Evolutionary conservation across 2,329 filamentous ascomycete species (phyloP), one percentile per base, ranked within the genome.

Genomic region (Triangularia verruculosa): DNA sequence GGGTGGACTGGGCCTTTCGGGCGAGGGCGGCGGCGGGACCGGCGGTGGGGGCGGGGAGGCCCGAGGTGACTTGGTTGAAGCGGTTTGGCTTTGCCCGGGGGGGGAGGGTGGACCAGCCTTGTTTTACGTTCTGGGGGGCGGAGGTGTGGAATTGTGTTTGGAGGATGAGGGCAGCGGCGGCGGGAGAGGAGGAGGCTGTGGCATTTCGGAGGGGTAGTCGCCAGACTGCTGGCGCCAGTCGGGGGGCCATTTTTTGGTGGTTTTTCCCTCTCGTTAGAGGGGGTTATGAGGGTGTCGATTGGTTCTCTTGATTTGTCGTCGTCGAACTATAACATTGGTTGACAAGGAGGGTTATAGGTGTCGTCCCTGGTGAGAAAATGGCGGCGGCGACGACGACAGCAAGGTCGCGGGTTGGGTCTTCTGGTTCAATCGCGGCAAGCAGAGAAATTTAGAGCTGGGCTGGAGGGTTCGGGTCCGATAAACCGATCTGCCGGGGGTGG

Each of bases 11-110:
- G 69, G 81, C 83, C 70, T 81, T 83, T 56, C 86, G 84, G 76
- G 78, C 77, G 64, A 89, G 81, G 6, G 86, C 86, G 9, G 86
- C 86, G 1, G 83, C 84, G 1, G 85, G 85, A 0, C 86, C 85
- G 7, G 83, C 80, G 9, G 83, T 84, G 55, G 82, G 84, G 4
- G 74, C 74, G 1, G 86, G 86, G 1, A 89, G 79, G 43, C 85
- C 86, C 0, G 83, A 73, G 54, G 79, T 80, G 54, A 77, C 73
- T 73, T 86, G 84, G 76, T 89, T 88, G 81, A 87, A 89, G 62
- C 83, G 84, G 58, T 77, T 79, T 62, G 83, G 84, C 73, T 84
- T 84, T 69, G 61, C 82, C 78, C 63, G 81, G 78, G 67, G 59
- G 13, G 72, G 68, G 61, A 71, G 70, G 2, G 86, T 89, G 62